Percentiles rank a stretch among this genome's conserved stretches.
phyloP scores from a whole-genome alignment of 768 basidiomycete species.

The Boletus coccyginus region DNA sequence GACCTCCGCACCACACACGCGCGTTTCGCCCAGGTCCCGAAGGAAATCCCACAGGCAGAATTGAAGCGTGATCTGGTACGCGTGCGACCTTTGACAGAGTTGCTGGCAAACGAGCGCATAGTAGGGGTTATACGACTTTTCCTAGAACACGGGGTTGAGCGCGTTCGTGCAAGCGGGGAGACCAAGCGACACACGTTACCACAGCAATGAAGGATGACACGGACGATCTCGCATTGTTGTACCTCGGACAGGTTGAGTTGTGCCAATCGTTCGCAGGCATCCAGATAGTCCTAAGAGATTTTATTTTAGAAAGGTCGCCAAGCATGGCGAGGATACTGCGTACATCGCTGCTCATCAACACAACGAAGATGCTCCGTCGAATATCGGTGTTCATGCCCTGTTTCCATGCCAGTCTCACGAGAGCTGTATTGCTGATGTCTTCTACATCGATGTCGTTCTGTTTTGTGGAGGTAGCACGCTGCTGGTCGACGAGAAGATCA shows the following conservation, averaged over 20 bases:
- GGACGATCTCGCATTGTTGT: constrained; percentile 93
- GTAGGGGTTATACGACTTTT: constrained; percentile 92
- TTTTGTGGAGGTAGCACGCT: constrained; percentile 31
- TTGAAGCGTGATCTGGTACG: constrained; percentile 89
- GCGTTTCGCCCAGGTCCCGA: constrained; percentile 82
- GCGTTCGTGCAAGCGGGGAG: not conserved
- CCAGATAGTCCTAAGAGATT: constrained; percentile 81
- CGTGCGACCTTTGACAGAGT: constrained; percentile 74
- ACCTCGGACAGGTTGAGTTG: constrained; percentile 82
- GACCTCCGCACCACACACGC: constrained; percentile 76
- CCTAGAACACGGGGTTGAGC: constrained; percentile 37
- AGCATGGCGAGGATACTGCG: constrained; percentile 20
- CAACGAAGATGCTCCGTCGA: constrained; percentile 84
- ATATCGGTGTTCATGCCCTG: constrained; percentile 99
- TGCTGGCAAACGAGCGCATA: constrained; percentile 88
- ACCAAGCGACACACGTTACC: constrained; percentile 61
- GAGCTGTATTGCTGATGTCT: constrained; percentile 35
- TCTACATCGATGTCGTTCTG: constrained; percentile 25
- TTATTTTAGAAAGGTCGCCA: not conserved
- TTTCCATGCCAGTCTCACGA: constrained; percentile 80
- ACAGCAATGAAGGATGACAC: constrained; percentile 89
- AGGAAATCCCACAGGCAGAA: constrained; percentile 97
- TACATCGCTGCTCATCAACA: constrained; percentile 95
- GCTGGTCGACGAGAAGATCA: constrained; percentile 80
- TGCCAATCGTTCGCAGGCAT: constrained; percentile 87